A percentile compares a stretch with the other conserved stretches of the same genome.
Evolutionary conservation across 805 yeast species (phyloP).

Genomic region (Pichia cephalocereana): DNA sequence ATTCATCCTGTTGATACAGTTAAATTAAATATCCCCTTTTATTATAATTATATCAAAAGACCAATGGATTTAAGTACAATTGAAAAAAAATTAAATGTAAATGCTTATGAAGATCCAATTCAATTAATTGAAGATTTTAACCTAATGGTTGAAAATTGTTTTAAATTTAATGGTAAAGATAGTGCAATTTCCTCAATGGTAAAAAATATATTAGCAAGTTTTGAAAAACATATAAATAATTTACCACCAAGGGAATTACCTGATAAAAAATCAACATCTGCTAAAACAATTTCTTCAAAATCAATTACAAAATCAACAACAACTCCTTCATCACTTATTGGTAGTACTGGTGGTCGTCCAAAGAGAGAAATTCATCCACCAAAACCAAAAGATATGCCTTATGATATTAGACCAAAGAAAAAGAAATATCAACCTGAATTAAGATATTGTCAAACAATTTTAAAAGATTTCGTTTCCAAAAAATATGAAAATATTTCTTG

Average conservation of each 20-base stretch:
- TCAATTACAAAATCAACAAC: conserved; percentile 58
- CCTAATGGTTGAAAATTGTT: conserved; percentile 76
- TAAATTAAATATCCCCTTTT: conserved; percentile 82
- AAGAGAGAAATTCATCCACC: conserved; percentile 97
- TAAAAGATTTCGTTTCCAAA: conserved; percentile 75
- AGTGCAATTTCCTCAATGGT: conserved; percentile 89
- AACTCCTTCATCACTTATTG: conserved; percentile 38
- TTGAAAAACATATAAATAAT: conserved; percentile 85
- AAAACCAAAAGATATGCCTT: conserved; percentile 85
- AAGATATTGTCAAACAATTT: conserved; percentile 70
- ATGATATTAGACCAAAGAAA: conserved; percentile 82
- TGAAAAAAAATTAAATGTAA: conserved; percentile 62
- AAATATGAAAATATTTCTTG: conserved; percentile 78
- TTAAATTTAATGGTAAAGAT: conserved; percentile 74
- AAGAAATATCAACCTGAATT: conserved; percentile 87
- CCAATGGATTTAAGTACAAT: conserved; percentile 95
- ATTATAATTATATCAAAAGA: conserved; percentile 68
- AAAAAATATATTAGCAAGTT: conserved; percentile 78
- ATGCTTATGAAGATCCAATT: conserved; percentile 64
- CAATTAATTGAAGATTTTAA: conserved; percentile 72
- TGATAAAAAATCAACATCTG: conserved; percentile 17
- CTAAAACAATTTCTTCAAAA: conserved; percentile 23
- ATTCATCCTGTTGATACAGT: conserved; percentile 82
- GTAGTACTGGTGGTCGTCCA: conserved; percentile 60
- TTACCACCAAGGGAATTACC: conserved; percentile 63